These are phyloP conservation scores for Suillus clintonianus DNA, from an alignment of 768 basidiomycete genomes.

Conservation along the genomic window DNA sequence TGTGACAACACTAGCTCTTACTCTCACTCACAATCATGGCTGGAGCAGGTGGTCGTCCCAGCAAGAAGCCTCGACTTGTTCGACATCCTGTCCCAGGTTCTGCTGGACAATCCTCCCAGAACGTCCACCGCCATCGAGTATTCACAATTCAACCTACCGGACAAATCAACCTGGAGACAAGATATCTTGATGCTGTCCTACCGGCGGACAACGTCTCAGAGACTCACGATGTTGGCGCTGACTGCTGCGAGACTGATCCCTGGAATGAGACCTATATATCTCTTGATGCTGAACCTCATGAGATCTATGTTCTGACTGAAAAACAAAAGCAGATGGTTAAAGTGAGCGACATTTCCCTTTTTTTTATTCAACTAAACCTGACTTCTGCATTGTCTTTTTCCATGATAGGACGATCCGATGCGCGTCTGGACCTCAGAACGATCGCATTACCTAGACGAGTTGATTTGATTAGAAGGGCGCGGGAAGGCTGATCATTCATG, in stretches of 20 bases:
- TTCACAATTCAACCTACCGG: neutral
- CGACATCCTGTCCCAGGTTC: neutral
- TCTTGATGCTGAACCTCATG: neutral
- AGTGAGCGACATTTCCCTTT: neutral
- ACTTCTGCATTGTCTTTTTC: neutral
- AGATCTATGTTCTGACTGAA: neutral
- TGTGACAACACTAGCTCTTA: neutral
- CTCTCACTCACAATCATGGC: neutral
- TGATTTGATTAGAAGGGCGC: constrained; percentile 7
- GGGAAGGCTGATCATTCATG: neutral
- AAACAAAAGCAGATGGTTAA: neutral
- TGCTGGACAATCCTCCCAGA: neutral
- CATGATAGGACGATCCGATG: neutral
- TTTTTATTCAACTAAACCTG: neutral
- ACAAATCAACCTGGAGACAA: neutral
- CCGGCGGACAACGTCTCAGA: neutral
- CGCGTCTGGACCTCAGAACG: neutral
- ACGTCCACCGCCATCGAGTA: neutral
- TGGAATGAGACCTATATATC: neutral
- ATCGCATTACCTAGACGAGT: constrained; percentile 1
- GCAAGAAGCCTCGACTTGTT: neutral
- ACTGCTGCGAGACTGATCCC: neutral
- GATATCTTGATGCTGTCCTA: neutral
- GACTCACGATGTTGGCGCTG: neutral
- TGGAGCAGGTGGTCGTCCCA: neutral